Conservation (phyloP, 768 basidiomycete genomes). For the Auriscalpium microsporum region DNA sequence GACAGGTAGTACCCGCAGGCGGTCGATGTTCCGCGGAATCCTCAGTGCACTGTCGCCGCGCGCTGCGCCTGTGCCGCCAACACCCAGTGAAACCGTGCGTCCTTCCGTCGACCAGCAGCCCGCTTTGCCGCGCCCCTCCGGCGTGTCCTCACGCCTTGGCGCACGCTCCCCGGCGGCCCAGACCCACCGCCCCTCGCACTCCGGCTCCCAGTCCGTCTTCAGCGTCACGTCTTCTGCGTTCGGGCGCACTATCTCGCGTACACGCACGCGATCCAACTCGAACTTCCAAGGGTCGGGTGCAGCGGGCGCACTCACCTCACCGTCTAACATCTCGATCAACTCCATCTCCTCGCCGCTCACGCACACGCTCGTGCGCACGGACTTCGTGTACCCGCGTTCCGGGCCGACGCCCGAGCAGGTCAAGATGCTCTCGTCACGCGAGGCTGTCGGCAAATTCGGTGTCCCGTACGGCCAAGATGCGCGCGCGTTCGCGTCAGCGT, state of each 20-base stretch:
- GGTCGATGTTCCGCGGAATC: conserved; percentile 37
- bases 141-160: conserved; percentile 4
- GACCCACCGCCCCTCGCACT: conserved; percentile 27
- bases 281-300: conserved; percentile 18
- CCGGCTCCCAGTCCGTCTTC: conserved; percentile 29
- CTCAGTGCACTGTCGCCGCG: conserved; percentile 10
- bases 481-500: conserved; percentile 48
- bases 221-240: conserved; percentile 29
- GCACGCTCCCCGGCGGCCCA: conserved; percentile 21
- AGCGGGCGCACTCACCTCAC: conserved; percentile 37
- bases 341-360: conserved; percentile 71
- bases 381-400: conserved; percentile 56
- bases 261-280: conserved; percentile 34
- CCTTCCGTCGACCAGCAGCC: conserved; percentile 1
- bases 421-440: conserved; percentile 59
- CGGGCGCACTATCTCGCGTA: conserved; percentile 38
- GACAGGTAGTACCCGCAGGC: conserved; percentile 18
- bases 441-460: conserved; percentile 60
- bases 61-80: background rate
- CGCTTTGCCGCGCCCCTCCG: conserved; percentile 5
- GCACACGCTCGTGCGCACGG: conserved; percentile 63
- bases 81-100: background rate
- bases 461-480: conserved; percentile 73
- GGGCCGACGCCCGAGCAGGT: conserved; percentile 60
- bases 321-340: conserved; percentile 61